Percentiles rank a stretch among this genome's conserved stretches.
phyloP scores from a whole-genome alignment of 768 basidiomycete species.

The Kwoniella sp. region DNA sequence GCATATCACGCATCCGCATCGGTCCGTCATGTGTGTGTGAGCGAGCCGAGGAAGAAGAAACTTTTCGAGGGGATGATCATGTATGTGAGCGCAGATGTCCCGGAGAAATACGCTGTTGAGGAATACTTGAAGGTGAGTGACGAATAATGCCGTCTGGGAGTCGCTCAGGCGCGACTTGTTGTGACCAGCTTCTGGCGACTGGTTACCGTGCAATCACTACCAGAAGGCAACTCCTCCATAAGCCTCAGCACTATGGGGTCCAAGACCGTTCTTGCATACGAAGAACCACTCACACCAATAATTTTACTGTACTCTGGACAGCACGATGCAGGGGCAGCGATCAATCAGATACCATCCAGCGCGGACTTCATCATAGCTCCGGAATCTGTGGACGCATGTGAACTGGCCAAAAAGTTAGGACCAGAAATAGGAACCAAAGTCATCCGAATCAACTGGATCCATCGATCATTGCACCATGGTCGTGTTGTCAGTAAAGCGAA shows the following conservation, averaged over 20 bases:
- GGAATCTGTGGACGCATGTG: background rate
- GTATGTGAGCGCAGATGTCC: background rate
- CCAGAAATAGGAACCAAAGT: background rate
- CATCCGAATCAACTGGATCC: background rate
- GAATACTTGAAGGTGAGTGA: background rate
- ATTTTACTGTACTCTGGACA: background rate
- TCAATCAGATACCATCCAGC: background rate
- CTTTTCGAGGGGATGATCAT: background rate
- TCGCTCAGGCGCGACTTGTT: too few relatives aligned
- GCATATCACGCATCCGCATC: too few relatives aligned
- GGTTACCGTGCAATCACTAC: too few relatives aligned
- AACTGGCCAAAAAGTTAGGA: background rate
- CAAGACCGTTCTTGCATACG: background rate
- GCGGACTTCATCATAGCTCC: background rate
- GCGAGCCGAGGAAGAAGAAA: too few relatives aligned
- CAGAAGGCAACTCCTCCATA: too few relatives aligned
- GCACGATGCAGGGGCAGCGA: background rate
- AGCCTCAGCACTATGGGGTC: too few relatives aligned
- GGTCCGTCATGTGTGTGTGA: too few relatives aligned
- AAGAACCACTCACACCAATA: too few relatives aligned
- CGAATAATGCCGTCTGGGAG: background rate
- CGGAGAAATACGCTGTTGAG: background rate
- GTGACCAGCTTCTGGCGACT: too few relatives aligned
- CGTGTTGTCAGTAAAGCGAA: background rate
- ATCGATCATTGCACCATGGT: background rate